These are phyloP conservation scores for Suillus subluteus DNA, from an alignment of 768 basidiomycete species.

Conservation along the genomic window DNA sequence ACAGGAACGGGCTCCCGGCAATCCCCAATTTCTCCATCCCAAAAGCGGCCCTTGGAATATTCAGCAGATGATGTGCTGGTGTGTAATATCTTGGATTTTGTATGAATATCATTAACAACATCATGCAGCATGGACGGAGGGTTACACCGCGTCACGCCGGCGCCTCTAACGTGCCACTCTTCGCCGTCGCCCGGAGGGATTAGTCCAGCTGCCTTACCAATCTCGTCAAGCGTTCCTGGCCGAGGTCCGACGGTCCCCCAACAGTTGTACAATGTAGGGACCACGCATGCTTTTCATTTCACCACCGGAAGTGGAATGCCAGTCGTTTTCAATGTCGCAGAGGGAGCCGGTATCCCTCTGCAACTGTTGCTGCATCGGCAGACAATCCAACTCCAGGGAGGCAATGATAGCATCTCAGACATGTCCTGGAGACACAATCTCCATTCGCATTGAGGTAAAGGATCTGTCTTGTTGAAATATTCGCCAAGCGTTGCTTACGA, in stretches of 20 bases:
- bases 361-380: slow-evolving; percentile 61
- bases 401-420: slow-evolving; percentile 60
- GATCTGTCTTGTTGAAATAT: slow-evolving; percentile 11
- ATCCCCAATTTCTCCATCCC: slow-evolving; percentile 24
- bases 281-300: slow-evolving; percentile 11
- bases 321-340: slow-evolving; percentile 61
- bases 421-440: slow-evolving; percentile 75
- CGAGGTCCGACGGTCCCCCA: slow-evolving; percentile 30
- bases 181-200: slow-evolving; percentile 4
- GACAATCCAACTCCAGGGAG: slow-evolving; percentile 53
- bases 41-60: slow-evolving; percentile 19
- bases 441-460: slow-evolving; percentile 69
- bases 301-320: slow-evolving; percentile 45
- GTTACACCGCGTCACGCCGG: slow-evolving; percentile 22
- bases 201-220: not conserved
- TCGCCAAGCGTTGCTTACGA: slow-evolving; percentile 5
- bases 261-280: slow-evolving; percentile 22
- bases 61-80: slow-evolving; percentile 12
- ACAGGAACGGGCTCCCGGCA: slow-evolving; percentile 17
- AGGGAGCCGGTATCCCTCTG: slow-evolving; percentile 62
- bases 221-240: slow-evolving; percentile 10
- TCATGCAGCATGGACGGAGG: slow-evolving; percentile 21
- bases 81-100: slow-evolving; percentile 17
- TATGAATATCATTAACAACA: slow-evolving; percentile 21
- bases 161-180: slow-evolving; percentile 19